Evolutionary conservation across 2,329 filamentous ascomycete genomes (phyloP), one percentile per base, ranked within the genome.

Genomic region (Tothia fuscella): DNA sequence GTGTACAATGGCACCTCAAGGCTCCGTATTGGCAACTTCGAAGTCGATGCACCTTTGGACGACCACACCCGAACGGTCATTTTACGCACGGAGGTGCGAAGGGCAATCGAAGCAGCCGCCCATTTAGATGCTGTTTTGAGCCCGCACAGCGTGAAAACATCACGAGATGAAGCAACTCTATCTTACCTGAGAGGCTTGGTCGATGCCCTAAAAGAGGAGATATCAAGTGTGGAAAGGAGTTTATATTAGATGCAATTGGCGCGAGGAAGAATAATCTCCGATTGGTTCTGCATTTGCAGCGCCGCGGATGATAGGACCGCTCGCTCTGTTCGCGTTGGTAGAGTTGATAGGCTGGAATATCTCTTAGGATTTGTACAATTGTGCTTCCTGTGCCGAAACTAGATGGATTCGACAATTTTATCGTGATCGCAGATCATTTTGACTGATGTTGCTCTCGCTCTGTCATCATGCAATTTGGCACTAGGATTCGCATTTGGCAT

Each of bases 1-100:
- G 12, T 9, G 35, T 26, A 17, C 13, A 14, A 25, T 6, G 24
- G 14, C 5, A 38, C 33, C 10, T 37, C 21, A n/a, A 21, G 41
- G 19, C 32, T 43, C 21, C 41, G 41, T 12, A 43, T 43, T n/a
- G 41, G 41, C 13, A 28, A 21, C 12, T 43, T 43, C n/a, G 41
- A 43, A 19, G 41, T 43, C 17, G 33, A 43, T 6, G 33, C 33
- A 5, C 41, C 41, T 21, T 16, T 43, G 10, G 41, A 43, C 17
- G 33, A 43, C 14, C 41, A 38, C 33, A 43, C 41, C 16, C 41
- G 33, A 26, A 28, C 22, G 7, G 32, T 20, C 26, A 38, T 43
- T 22, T 33, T 43, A 17, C 13, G 41, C 6, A 43, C 21, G 14
- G 41, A 43, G 28, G 6, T 43, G 21, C 21, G 22, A 4, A 31